A percentile compares a stretch with the other conserved stretches of the same genome.
These are phyloP conservation scores for Brasilioporus rufonigricans DNA, from an alignment of 768 basidiomycete genomes.

Conservation along the genomic window DNA sequence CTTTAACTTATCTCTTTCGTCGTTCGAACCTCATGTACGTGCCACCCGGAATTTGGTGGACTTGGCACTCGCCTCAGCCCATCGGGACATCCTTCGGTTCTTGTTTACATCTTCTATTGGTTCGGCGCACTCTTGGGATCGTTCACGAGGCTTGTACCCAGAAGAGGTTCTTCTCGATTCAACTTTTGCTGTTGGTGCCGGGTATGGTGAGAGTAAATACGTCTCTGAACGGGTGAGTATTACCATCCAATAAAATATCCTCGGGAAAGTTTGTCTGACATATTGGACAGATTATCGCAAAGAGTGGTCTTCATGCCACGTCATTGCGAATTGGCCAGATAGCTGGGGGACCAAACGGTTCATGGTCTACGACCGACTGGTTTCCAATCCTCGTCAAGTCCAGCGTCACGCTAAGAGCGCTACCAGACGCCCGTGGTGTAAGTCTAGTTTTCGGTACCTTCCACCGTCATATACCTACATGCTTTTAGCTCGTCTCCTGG, in stretches of 20 bases:
- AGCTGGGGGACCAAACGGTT: slow-evolving; percentile 31
- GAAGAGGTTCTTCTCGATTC: slow-evolving; percentile 34
- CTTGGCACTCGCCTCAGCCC: slow-evolving; percentile 28
- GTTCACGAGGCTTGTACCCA: slow-evolving; percentile 10
- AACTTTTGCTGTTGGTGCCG: slow-evolving; percentile 28
- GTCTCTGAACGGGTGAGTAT: slow-evolving; percentile 17
- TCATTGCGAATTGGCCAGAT: slow-evolving; percentile 35
- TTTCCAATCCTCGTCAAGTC: slow-evolving; percentile 23
- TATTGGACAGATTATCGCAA: slow-evolving; percentile 19
- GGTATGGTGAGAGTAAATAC: slow-evolving; percentile 39
- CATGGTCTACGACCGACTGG: slow-evolving; percentile 30
- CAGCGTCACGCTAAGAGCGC: slow-evolving; percentile 27
- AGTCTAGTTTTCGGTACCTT: slow-evolving; percentile 8
- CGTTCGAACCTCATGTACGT: slow-evolving; percentile 32
- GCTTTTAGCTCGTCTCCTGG: too few species aligned
- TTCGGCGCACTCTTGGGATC: slow-evolving; percentile 22
- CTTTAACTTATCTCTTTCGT: slow-evolving; percentile 31
- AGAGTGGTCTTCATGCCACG: slow-evolving; percentile 23
- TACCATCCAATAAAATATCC: too few species aligned
- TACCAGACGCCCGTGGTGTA: slow-evolving; percentile 33
- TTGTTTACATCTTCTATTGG: slow-evolving; percentile 27
- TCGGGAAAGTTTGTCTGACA: too few species aligned
- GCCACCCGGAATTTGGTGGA: slow-evolving; percentile 34
- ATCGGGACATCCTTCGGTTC: slow-evolving; percentile 13
- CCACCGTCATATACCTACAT: too few species aligned